These are phyloP conservation scores for Inga laurina DNA, from an alignment of 306 rosid species.

Conservation along the genomic window DNA sequence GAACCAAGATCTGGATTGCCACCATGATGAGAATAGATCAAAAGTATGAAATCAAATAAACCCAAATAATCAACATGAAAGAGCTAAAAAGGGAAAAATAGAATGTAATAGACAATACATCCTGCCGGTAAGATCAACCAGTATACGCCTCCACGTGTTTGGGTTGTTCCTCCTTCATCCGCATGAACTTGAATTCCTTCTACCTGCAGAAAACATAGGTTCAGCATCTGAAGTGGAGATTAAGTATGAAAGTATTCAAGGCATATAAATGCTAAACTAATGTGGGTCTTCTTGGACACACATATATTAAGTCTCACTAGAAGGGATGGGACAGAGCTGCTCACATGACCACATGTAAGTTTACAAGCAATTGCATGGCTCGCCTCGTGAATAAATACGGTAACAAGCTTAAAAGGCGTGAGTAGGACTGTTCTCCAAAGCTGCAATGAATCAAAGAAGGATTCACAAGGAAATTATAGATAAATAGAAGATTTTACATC, in stretches of 20 bases:
- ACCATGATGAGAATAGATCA: constrained; percentile 26
- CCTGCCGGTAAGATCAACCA: constrained; percentile 73
- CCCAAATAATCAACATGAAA: neutral
- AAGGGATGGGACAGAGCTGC: constrained; percentile 26
- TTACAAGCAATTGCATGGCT: constrained; percentile 72
- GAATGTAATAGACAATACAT: constrained; percentile 43
- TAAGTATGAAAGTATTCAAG: neutral
- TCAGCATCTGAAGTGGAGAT: constrained; percentile 1
- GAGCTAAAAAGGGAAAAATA: neutral
- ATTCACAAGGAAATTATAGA: constrained; percentile 18
- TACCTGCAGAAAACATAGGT: constrained; percentile 45
- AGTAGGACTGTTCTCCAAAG: constrained; percentile 71
- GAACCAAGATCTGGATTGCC: constrained; percentile 61
- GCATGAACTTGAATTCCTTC: constrained; percentile 78
- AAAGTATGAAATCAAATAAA: neutral
- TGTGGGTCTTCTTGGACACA: neutral
- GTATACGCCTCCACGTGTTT: constrained; percentile 79
- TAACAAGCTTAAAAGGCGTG: constrained; percentile 69
- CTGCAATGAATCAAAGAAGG: constrained; percentile 39
- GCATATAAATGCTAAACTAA: neutral
- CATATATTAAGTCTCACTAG: neutral
- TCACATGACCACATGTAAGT: constrained; percentile 68
- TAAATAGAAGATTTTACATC: neutral
- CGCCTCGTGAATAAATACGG: constrained; percentile 72
- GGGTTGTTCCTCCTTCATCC: constrained; percentile 70